Base-by-base conservation (phyloP, 2,329 filamentous ascomycete species). In the Chaetomiaceae sp. region DNA sequence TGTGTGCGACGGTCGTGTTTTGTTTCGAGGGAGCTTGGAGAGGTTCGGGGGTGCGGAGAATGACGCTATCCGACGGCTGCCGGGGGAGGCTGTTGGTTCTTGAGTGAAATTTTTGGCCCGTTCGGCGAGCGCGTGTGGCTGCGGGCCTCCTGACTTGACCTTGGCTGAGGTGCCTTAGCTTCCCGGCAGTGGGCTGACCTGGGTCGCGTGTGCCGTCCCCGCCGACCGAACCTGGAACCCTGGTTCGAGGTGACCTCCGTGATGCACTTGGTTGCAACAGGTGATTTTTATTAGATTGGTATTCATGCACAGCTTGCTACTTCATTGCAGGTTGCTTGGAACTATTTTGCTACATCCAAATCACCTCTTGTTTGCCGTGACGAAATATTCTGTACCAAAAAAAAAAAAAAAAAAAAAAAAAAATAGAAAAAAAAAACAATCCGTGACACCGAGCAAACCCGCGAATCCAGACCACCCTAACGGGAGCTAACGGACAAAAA, bases 101-200 rank as follows among this genome's bases (percentile, higher is more conserved):
- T 51, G 53, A 47, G 43, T 45, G 52, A 60, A 59, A 55, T 56
- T 60, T 60, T 59, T 55, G 50, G 55, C 55, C 44, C 46, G 33
- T 44, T 47, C 38, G 23, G 12, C 37, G 30, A 39, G 14, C 12
- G 30, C 8, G 30, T n/a, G 30, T 27, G 25, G 25, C 33, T 41
- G 34, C 16, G 17, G 41, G 40, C 46, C 37, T 46, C 38, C 42
- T 49, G 44, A 49, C 48, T 45, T 33, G 20, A 33, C 25, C 30
- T 50, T 23, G 5, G 9, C 10, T n/a, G 10, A 4, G 8, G 5
- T 33, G 8, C 14, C 7, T 13, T 12, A n/a, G 19, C 23, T 17
- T 20, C 35, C 44, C 40, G 48, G 34, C 23, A 43, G 21, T 48
- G 40, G 43, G 42, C 43, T 39, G 42, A 45, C 46, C 47, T 14